Percentiles rank a stretch among this genome's conserved stretches.
phyloP scores from a whole-genome alignment of 1,284 basidiomycete genomes.

The Sporisorium iseilematis-ciliati region DNA sequence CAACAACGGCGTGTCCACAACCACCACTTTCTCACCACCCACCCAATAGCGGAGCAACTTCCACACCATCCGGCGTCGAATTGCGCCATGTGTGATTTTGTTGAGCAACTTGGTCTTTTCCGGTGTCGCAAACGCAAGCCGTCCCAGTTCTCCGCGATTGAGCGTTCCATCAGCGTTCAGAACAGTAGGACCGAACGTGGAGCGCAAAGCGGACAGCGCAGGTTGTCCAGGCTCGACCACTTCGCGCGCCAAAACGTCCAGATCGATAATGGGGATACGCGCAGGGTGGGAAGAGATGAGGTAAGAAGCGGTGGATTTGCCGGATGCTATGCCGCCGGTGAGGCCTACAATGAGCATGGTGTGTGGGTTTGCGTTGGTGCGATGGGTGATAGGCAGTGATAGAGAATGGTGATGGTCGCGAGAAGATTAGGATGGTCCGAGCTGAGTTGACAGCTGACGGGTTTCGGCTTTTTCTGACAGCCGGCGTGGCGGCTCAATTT shows the following conservation, averaged over 20 bases:
- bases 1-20: slow-evolving; percentile 92
- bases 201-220: slow-evolving; percentile 78
- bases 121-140: slow-evolving; percentile 79
- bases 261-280: slow-evolving; percentile 85
- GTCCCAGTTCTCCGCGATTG: slow-evolving; percentile 85
- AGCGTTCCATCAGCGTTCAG: slow-evolving; percentile 80
- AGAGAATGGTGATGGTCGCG: neutral
- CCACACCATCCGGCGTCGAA: slow-evolving; percentile 81
- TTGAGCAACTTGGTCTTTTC: slow-evolving; percentile 82
- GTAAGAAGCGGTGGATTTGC: slow-evolving; percentile 84
- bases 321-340: slow-evolving; percentile 95
- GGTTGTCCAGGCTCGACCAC: slow-evolving; percentile 88
- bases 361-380: no score
- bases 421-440: slow-evolving; percentile 11
- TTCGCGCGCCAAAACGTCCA: slow-evolving; percentile 87
- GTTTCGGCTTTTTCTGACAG: neutral
- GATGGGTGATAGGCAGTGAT: neutral
- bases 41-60: slow-evolving; percentile 81
- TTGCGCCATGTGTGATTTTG: slow-evolving; percentile 88
- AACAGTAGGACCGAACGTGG: slow-evolving; percentile 79
- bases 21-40: slow-evolving; percentile 80
- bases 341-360: slow-evolving; percentile 81
- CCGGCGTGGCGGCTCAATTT: neutral
- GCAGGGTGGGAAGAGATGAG: slow-evolving; percentile 76
- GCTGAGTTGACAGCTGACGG: slow-evolving; percentile 5